Percentiles rank a stretch among this genome's conserved stretches.
phyloP scores from a whole-genome alignment of 73 alveolate species.

The Blepharisma stoltei region DNA sequence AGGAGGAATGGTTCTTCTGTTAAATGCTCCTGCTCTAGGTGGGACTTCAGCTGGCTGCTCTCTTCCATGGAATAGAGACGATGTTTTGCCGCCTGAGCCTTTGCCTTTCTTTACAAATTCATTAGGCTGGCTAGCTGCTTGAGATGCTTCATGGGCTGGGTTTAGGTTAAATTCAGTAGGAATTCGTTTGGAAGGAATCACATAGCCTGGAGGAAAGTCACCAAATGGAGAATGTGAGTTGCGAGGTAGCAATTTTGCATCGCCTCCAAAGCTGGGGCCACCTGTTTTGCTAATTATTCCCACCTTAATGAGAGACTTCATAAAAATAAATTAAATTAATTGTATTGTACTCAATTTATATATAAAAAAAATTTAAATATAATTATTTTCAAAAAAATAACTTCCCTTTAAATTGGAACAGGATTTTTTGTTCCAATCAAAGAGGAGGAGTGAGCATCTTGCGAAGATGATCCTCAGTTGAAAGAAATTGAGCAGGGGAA shows the following conservation, averaged over 20 bases:
- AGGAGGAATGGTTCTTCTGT: constrained; percentile 76
- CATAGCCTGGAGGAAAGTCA: constrained; percentile 95
- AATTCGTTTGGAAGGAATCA: constrained; percentile 52
- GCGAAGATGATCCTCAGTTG: constrained; percentile 26
- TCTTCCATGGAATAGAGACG: constrained; percentile 78
- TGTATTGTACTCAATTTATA: no score
- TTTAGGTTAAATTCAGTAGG: constrained; percentile 51
- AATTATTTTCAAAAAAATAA: no score
- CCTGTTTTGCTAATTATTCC: constrained; percentile 4
- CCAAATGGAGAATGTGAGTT: constrained; percentile 96
- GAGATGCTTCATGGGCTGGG: constrained; percentile 58
- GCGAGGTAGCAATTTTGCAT: constrained; percentile 31
- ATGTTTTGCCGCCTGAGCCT: constrained; percentile 92
- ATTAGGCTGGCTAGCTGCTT: constrained; percentile 44
- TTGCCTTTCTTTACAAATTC: constrained; percentile 30
- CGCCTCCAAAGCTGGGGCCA: not conserved
- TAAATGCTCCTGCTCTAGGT: constrained; percentile 91
- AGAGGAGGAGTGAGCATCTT: no score
- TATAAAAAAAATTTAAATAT: no score
- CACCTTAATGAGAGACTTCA: no score
- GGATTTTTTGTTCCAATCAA: no score
- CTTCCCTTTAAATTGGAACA: no score
- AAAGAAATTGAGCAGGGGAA: constrained; percentile 20
- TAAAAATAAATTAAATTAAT: no score
- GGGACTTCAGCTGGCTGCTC: constrained; percentile 65